Conservation (phyloP, 139 green algal species). For the Chlorella sp. region DNA sequence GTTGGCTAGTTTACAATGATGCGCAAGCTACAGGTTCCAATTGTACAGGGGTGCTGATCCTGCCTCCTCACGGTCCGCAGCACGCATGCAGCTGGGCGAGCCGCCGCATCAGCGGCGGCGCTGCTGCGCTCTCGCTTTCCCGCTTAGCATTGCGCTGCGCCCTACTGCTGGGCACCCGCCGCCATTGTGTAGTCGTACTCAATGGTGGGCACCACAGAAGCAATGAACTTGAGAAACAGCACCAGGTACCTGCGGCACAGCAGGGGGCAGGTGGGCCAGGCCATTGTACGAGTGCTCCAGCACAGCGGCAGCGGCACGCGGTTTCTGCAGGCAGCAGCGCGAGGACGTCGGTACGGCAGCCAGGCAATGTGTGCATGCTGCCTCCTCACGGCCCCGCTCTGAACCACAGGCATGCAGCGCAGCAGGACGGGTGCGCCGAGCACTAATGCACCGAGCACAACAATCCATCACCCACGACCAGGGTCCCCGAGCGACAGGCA, state of each 20-base stretch:
- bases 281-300: too few relatives aligned
- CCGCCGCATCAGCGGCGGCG: not conserved
- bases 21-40: too few relatives aligned
- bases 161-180: constrained; percentile 38
- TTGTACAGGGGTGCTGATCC: too few relatives aligned
- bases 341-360: too few relatives aligned
- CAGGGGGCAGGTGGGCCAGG: not conserved
- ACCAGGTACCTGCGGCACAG: constrained; percentile 82
- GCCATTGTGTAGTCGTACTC: constrained; percentile 92
- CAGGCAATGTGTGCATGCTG: too few relatives aligned
- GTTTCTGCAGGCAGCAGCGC: too few relatives aligned
- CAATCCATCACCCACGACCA: not conserved
- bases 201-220: constrained; percentile 93
- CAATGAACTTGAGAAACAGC: constrained; percentile 97
- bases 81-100: not conserved
- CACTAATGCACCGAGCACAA: too few relatives aligned
- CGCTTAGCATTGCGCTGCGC: not conserved
- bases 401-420: too few relatives aligned
- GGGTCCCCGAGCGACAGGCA: not conserved
- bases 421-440: too few relatives aligned
- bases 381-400: too few relatives aligned
- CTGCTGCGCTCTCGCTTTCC: not conserved
- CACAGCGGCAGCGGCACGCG: too few relatives aligned
- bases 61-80: too few relatives aligned
- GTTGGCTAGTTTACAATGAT: not conserved